Evolutionary conservation across 257 asterid species (phyloP), one percentile per base, ranked within the genome.

Genomic region (Lantana camara): DNA sequence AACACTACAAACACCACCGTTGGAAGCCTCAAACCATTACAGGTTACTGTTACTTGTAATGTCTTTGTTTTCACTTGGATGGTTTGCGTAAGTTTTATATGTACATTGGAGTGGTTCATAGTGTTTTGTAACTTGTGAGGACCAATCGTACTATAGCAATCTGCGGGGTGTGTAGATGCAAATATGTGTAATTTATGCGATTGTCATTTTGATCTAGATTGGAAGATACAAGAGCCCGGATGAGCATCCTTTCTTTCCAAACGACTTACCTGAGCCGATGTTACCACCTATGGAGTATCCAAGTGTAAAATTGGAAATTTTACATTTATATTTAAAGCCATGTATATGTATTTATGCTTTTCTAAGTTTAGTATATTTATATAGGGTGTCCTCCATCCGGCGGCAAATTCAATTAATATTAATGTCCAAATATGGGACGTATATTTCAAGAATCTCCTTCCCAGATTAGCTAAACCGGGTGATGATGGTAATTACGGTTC

Each of bases 271-370:
- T 7, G 76, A 82, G 66, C 82, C 94, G 5, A 14, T 87, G 60
- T 76, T 93, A 76, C 97, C 99, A 0, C 97, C 96, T 29, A 48
- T 93, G 70, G 78, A 84, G 69, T 93, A 84, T 76, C 97, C 97
- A 44, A 80, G 9, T 80, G 97, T 93, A 59, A 35, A 34, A 44
- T 12, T 24, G 14, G 69, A 21, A 21, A 15, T 20, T 13, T 48
- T 14, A 50, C 17, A 47, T 27, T 2, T 27, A 27, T 27, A 27
- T 27, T 2, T 27, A 27, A 2, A 27, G 2, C 2, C 5, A 27
- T 27, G 5, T 27, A 27, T 27, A 27, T 27, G 5, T 27, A 27
- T 27, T 2, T 27, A 40, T 10, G 46, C 3, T 40, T n/a, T 40
- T 44, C 20, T 27, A 27, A 27, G 2, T 27, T 27, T 27, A 27